Base-by-base conservation (phyloP, 164 flowering plant species). In the Kingdonia uniflora region DNA sequence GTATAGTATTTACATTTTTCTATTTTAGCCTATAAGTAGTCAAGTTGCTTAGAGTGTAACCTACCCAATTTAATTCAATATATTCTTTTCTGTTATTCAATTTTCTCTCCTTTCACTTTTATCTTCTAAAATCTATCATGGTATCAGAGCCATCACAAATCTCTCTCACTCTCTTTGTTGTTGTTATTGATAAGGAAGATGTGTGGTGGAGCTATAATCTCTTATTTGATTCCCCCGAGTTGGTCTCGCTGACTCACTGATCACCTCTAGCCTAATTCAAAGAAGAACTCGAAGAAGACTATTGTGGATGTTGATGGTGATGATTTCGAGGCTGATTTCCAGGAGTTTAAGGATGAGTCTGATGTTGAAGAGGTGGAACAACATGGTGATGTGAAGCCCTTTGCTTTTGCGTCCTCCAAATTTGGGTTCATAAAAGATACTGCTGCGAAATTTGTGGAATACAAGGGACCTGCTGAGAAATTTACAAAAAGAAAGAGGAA, bases 151-250 rank as follows among this genome's bases (percentile, higher is more conserved):
- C n/a, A n/a, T n/a, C n/a, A n/a, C n/a, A n/a, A n/a, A n/a, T n/a
- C n/a, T n/a, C n/a, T n/a, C n/a, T n/a, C n/a, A n/a, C n/a, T n/a
- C n/a, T 41, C 43, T 2, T 4, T 44, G 16, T 10, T 50, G 19
- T 12, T 49, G 52, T 0, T 15, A n/a, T 14, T 14, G 16, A 49
- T 25, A 14, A 2, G 25, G 29, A 60, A 57, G 58, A 91, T 91
- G 97, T 91, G 97, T 74, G 96, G 96, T 22, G 98, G 98, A 57
- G 92, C 92, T 44, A 83, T 91, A 42, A 85, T 91, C 49, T 87
- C 97, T 67, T 90, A 74, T 50, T 76, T 76, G 64, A 76, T 84
- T 7, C 71, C 87, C 49, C 49, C 84, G 52, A 48, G 56, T 19
- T 46, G 71, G 19, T 54, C 81, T 2, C 65, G 76, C 51, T 68